Evolutionary conservation across 805 yeast species (phyloP), one percentile per base, ranked within the genome.

Genomic region (Brettanomyces custersianus): DNA sequence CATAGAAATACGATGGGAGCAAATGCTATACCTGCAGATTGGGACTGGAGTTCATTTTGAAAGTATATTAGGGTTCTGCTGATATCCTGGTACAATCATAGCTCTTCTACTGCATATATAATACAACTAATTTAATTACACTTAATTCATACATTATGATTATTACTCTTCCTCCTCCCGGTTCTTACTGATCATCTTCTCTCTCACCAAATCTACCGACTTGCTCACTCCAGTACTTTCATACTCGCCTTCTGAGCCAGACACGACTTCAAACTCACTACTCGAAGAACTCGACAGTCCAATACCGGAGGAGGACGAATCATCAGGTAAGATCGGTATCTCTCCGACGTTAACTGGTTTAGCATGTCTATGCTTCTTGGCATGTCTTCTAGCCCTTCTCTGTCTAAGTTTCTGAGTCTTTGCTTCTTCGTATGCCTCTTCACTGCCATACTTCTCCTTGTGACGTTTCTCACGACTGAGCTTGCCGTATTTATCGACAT

Each of bases 261-360:
- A 41, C 20, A 42, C 38, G 4, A 46, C 34, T 8, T 48, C 40
- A n/a, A 35, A 33, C 8, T 55, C 62, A 31, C 48, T 46, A 24
- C 50, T 53, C 25, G 57, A 49, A 2, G 53, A 47, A 8, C 52
- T 46, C 4, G 60, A 54, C 3, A 54, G 41, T 4, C 59, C 62
- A 2, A 51, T 51, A 18, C 57, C 55, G 3, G 61, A 52, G 7
- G 48, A 47, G 16, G 41, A 50, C 15, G 37, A 44, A 38, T 71
- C 74, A 41, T 72, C 75, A 15, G 72, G 65, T 39, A 73, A 70
- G 54, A 73, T 65, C 2, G 78, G 78, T 24, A 71, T 67, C 34
- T 68, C 62, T 3, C 73, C 63, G 25, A 67, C 62, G 18, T 72
- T 60, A 37, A 65, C 63, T 31, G 59, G 59, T 17, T 38, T 31